Conservation (phyloP, 2,329 filamentous ascomycete species). For the Hymenoscyphus fructigenus region DNA sequence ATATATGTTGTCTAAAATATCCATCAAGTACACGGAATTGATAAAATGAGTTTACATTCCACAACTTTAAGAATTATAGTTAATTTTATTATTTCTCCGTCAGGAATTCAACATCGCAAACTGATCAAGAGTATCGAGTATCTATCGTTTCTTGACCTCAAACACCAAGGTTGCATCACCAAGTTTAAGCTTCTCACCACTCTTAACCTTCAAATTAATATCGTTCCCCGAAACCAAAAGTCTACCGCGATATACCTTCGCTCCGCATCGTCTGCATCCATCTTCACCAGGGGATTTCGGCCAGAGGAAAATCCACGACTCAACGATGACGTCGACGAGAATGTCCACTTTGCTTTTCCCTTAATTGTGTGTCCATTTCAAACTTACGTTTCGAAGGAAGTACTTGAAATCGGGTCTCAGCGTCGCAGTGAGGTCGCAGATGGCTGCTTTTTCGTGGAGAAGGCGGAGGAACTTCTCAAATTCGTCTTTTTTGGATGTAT, state of each 20-base stretch:
- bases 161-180: not conserved
- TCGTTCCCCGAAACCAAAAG: not conserved
- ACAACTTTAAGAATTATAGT: no score
- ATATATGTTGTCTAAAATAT: no score
- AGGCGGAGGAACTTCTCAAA: not conserved
- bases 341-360: not conserved
- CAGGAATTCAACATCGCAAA: no score
- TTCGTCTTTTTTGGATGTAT: not conserved
- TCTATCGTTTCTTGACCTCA: not conserved
- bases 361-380: not conserved
- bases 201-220: not conserved
- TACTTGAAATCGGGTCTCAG: not conserved
- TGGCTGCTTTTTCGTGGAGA: not conserved
- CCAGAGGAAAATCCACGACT: not conserved
- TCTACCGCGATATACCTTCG: not conserved
- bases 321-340: not conserved
- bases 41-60: no score
- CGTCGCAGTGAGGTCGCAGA: not conserved
- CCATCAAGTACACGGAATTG: no score
- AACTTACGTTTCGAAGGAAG: not conserved
- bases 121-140: no score
- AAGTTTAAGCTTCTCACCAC: not conserved
- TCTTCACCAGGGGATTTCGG: not conserved
- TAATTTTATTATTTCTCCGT: no score
- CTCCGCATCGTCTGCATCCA: not conserved